These are phyloP conservation scores for Salix udensis DNA, from an alignment of 345 rosid genomes.

Conservation along the genomic window DNA sequence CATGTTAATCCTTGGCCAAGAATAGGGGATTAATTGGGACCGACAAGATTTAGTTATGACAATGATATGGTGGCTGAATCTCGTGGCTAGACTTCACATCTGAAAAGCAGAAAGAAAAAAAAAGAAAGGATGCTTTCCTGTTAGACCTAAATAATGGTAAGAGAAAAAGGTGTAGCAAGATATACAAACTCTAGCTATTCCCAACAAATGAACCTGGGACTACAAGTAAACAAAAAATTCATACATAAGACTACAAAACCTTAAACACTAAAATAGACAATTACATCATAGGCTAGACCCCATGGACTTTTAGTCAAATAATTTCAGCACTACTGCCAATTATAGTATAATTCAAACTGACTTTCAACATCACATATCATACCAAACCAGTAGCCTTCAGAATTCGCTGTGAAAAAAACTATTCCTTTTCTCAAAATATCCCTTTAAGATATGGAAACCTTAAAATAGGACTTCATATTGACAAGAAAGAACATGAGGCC, in stretches of 20 bases:
- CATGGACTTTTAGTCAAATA: neutral
- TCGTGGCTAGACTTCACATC: neutral
- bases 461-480: neutral
- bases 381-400: neutral
- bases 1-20: neutral
- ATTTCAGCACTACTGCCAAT: neutral
- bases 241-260: neutral
- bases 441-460: neutral
- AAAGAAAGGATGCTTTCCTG: neutral
- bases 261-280: neutral
- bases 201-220: neutral
- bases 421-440: neutral
- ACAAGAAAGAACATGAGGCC: neutral
- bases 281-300: neutral
- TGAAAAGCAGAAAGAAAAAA: neutral
- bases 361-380: neutral
- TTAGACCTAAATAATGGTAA: neutral
- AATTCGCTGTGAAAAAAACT: too few species aligned
- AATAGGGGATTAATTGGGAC: neutral
- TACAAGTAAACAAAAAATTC: neutral
- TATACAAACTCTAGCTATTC: neutral
- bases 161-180: neutral
- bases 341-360: neutral
- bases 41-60: too few species aligned
- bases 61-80: neutral